Percentiles rank a stretch among this genome's conserved stretches.
Conservation (phyloP, 2,329 filamentous ascomycete species). For the Chaetomium globosum region DNA sequence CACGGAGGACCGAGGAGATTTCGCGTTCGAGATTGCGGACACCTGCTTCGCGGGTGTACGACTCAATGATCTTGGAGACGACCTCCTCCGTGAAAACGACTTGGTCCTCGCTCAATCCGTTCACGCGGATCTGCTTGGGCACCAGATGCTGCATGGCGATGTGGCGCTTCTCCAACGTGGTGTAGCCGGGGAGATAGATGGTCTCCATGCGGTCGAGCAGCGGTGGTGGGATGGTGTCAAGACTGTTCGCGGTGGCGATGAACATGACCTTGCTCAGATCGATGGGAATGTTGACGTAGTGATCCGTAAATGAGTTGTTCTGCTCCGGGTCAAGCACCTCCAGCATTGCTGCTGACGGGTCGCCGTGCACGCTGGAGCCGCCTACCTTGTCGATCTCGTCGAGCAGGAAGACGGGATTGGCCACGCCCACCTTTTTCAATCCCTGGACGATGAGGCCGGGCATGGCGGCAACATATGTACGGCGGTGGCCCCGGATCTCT, state of each 20-base stretch:
- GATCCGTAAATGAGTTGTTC: slow-evolving; percentile 91
- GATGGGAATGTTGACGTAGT: slow-evolving; percentile 94
- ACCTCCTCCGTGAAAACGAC: slow-evolving; percentile 79
- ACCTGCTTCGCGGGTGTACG: slow-evolving; percentile 93
- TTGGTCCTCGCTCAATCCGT: slow-evolving; percentile 77
- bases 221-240: slow-evolving; percentile 93
- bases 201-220: slow-evolving; percentile 96
- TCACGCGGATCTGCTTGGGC: slow-evolving; percentile 90
- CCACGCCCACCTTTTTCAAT: slow-evolving; percentile 90
- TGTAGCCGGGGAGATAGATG: slow-evolving; percentile 91
- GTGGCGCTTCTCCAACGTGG: slow-evolving; percentile 92
- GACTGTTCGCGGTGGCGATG: slow-evolving; percentile 92
- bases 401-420: slow-evolving; percentile 91
- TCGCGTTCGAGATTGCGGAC: slow-evolving; percentile 96
- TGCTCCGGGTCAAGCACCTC: slow-evolving; percentile 97
- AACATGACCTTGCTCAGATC: slow-evolving; percentile 96
- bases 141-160: slow-evolving; percentile 93
- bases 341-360: slow-evolving; percentile 95
- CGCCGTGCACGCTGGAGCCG: slow-evolving; percentile 86
- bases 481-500: slow-evolving; percentile 90
- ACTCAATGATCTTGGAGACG: slow-evolving; percentile 91
- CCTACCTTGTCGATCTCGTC: slow-evolving; percentile 99
- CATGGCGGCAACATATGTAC: slow-evolving; percentile 99
- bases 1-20: slow-evolving; percentile 89
- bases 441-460: slow-evolving; percentile 92